Base-by-base conservation (phyloP, 2,329 filamentous ascomycete species). In the Trichoderma koningii region DNA sequence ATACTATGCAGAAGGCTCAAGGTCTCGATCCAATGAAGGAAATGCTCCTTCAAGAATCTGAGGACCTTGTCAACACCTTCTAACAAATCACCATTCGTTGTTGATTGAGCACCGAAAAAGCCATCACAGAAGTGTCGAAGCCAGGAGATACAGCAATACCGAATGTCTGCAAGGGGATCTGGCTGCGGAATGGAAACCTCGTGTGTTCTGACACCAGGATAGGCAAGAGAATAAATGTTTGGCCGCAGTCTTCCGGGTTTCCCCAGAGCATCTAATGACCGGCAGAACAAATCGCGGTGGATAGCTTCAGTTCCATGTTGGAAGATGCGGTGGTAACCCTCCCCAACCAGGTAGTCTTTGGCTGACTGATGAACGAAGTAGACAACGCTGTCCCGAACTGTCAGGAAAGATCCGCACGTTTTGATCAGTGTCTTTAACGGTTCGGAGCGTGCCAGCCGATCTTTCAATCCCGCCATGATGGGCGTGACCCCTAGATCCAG, bases 321-420 rank as follows among this genome's bases (percentile, higher is more conserved):
- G 80, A 65, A 66, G 81, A 81, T 4, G 23, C n/a, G 56, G 74
- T 57, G 6, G 74, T 71, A 15, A 17, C 23, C 30, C 14, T 38
- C 38, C n/a, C 60, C 63, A 66, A 71, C 52, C 6, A 80, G 66
- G 65, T 81, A 81, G 5, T 81, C 78, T 67, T 80, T 79, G 1
- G 77, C 79, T 3, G 78, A 80, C 59, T 80, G 73, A 66, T 82
- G 78, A 1, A 82, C 71, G 66, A 80, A 75, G 59, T 71, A 77
- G 7, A 81, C 64, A 0, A 28, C 69, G 2, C 56, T 62, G 4
- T 76, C 63, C 42, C 70, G 70, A 48, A 78, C 17, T 1, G 72
- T 77, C 1, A 81, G 70, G 53, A 81, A 79, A 9, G 76, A 81
- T 28, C 78, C 76, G 66, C 76, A 81, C 4, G 60, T 3, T 76